A percentile compares a stretch with the other conserved stretches of the same genome.
phyloP scores from a whole-genome alignment of 2,329 filamentous ascomycete genomes.

The Clonostachys rhizophaga region DNA sequence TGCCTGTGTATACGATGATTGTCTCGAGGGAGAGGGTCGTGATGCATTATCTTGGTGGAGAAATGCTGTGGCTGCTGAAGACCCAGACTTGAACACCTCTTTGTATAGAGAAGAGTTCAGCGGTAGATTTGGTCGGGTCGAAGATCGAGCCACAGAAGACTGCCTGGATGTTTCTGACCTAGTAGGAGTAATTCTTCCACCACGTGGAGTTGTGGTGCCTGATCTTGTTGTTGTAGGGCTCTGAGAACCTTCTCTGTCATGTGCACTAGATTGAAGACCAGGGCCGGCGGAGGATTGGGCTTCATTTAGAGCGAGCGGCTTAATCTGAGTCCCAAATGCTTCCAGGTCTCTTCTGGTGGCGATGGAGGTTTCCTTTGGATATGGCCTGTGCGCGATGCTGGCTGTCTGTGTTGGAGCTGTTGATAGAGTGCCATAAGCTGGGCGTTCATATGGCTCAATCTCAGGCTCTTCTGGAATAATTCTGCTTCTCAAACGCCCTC shows the following conservation, averaged over 20 bases:
- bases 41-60: slow-evolving; percentile 17
- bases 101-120: slow-evolving; percentile 32
- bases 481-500: too few relatives aligned
- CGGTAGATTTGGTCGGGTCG: slow-evolving; percentile 67
- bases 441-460: not conserved
- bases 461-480: too few relatives aligned
- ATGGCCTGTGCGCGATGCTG: not conserved
- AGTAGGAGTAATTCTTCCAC: slow-evolving; percentile 6
- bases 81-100: too few relatives aligned
- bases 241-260: not conserved
- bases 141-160: slow-evolving; percentile 57
- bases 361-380: not conserved
- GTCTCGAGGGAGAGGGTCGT: slow-evolving; percentile 29
- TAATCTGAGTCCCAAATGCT: too few relatives aligned
- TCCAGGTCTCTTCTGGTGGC: not conserved
- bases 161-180: slow-evolving; percentile 46
- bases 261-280: not conserved
- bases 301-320: too few relatives aligned
- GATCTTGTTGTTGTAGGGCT: not conserved
- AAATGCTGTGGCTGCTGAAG: slow-evolving; percentile 1
- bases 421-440: slow-evolving; percentile 25
- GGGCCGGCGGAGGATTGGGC: too few relatives aligned
- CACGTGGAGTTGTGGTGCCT: slow-evolving; percentile 10
- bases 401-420: slow-evolving; percentile 9
- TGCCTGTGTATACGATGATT: slow-evolving; percentile 43